Conservation (phyloP, 768 basidiomycete genomes). For the Kwoniella pini region DNA sequence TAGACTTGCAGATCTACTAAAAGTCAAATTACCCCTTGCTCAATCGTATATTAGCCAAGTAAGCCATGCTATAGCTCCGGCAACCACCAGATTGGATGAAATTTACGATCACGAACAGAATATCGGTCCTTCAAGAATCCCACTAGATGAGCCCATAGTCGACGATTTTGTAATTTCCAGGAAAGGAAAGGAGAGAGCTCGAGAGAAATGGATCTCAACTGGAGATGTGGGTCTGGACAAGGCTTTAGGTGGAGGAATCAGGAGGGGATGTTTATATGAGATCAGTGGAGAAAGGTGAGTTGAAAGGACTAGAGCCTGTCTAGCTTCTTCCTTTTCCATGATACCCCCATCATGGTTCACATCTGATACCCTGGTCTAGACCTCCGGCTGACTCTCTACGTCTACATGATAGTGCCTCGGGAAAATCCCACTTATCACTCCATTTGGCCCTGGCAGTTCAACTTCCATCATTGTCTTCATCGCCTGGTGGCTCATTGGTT, state of each 20-base stretch:
- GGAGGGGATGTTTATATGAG: constrained; percentile 81
- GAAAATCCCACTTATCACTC: constrained; percentile 89
- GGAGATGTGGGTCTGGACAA: constrained; percentile 72
- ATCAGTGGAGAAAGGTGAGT: constrained; percentile 82
- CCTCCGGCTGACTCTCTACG: too few relatives aligned
- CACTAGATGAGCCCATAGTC: background rate
- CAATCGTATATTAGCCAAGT: constrained; percentile 59
- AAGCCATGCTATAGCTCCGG: constrained; percentile 57
- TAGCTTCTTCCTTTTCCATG: background rate
- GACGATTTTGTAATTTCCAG: background rate
- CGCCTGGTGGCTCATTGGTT: constrained; percentile 58
- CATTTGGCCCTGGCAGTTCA: constrained; percentile 80
- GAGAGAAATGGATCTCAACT: constrained; percentile 64
- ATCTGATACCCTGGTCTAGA: constrained; percentile 1
- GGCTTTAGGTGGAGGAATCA: constrained; percentile 75
- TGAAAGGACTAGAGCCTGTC: too few relatives aligned
- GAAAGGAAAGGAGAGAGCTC: constrained; percentile 17
- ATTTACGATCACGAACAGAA: constrained; percentile 14
- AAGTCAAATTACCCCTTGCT: constrained; percentile 10
- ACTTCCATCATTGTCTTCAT: constrained; percentile 61
- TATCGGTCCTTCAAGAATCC: background rate
- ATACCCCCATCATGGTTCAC: background rate
- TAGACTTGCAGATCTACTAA: constrained; percentile 10
- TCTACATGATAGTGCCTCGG: constrained; percentile 68
- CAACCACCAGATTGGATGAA: constrained; percentile 10